These are phyloP conservation scores for Ceratocystis destructans DNA, from an alignment of 2,329 filamentous ascomycete species.

Conservation along the genomic window DNA sequence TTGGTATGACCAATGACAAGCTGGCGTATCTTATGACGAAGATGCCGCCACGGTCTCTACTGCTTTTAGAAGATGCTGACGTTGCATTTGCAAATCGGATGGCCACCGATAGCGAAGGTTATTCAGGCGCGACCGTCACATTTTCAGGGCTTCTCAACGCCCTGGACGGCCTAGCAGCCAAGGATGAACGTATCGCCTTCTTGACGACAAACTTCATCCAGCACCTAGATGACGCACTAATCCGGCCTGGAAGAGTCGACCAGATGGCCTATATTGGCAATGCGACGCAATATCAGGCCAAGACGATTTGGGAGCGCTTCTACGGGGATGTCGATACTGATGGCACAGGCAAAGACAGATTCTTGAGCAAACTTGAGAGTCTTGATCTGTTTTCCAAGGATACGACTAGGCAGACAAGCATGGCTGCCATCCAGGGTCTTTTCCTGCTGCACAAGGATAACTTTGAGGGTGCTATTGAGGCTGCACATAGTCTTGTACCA, in stretches of 20 bases:
- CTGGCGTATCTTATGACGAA: constrained; percentile 76
- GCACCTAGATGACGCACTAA: constrained; percentile 72
- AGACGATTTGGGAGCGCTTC: constrained; percentile 84
- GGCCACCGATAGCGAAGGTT: constrained; percentile 66
- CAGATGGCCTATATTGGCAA: constrained; percentile 85
- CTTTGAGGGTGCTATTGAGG: constrained; percentile 70
- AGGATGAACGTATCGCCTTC: constrained; percentile 87
- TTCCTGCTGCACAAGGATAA: constrained; percentile 93
- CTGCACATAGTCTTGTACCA: constrained; percentile 55
- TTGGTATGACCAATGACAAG: constrained; percentile 79
- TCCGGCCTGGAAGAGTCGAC: constrained; percentile 83
- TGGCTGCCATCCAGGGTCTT: constrained; percentile 81
- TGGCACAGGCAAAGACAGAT: constrained; percentile 48
- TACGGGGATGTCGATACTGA: constrained; percentile 67
- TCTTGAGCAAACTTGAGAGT: constrained; percentile 55
- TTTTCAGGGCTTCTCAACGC: constrained; percentile 84
- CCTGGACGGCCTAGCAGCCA: constrained; percentile 81
- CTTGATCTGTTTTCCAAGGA: constrained; percentile 53
- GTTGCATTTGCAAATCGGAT: constrained; percentile 76
- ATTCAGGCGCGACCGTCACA: constrained; percentile 75
- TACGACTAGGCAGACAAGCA: constrained; percentile 51
- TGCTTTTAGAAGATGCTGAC: constrained; percentile 81
- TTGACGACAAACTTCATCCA: constrained; percentile 92
- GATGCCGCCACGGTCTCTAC: constrained; percentile 66
- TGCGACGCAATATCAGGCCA: constrained; percentile 72